Base-by-base conservation (phyloP, 306 rosid genomes). In the Cotoneaster glaucophyllus region DNA sequence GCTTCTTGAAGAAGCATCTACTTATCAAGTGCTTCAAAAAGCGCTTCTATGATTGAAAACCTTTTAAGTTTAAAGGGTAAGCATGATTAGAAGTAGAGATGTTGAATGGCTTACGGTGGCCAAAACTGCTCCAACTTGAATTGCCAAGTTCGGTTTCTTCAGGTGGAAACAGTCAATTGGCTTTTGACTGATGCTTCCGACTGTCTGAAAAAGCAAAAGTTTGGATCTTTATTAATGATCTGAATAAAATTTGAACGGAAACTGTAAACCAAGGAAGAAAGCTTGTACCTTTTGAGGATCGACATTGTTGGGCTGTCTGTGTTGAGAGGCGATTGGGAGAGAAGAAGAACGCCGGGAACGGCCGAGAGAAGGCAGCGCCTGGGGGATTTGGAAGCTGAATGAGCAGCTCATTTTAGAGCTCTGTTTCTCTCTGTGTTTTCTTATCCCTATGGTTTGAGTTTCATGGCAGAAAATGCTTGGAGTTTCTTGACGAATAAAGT, bases 291-390 rank as follows among this genome's bases (percentile, higher is more conserved):
- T 77, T 2, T 56, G 31, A 56, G 73, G 45, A 6, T 8, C 77
- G 76, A 77, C 44, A 71, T 44, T 69, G 63, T 56, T 71, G 39
- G 77, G 77, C 25, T 75, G 71, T 67, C 56, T 80, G 74, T 72
- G 85, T 50, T 77, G 79, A 41, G 87, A 80, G 82, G 81, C 69
- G 26, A 80, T 26, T 65, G 81, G 82, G 58, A 84, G 80, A 80
- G 90, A 71, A 76, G 78, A 9, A 41, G 57, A 64, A 31, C 70
- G 72, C 34, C 70, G 75, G 14, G 80, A 53, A 68, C 73, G 52
- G 81, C 70, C 62, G 57, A 89, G 88, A 78, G 88, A 80, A 87
- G 98, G 96, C 57, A 86, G 76, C 82, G 96, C 97, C 87, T 82
- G 89, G 65, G 97, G 90, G 74, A 87, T 80, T 83, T 81, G 95